Evolutionary conservation across 495 filamentous ascomycete species (phyloP), one percentile per base, ranked within the genome.

Genomic region (Geopyxis carbonaria): DNA sequence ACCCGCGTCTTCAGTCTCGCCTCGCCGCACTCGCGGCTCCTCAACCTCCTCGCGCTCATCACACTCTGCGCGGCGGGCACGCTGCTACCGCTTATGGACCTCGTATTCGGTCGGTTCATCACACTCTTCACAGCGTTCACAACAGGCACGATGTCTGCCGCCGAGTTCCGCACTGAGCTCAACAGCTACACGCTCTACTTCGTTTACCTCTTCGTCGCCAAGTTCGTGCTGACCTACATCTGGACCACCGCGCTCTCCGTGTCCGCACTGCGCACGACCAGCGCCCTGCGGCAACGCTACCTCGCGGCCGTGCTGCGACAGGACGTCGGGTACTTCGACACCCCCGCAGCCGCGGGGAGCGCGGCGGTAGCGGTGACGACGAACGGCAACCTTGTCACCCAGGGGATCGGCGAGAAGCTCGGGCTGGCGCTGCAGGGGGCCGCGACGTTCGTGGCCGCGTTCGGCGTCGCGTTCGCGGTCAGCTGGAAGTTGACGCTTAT

Each of bases 401-500:
- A 44, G 0, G 40, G 15, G 7, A 7, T 34, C 6, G 7, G 59
- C 3, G 53, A 59, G 14, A 64, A 64, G 28, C 31, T 62, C 1
- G 46, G 42, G 3, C 35, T 60, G 5, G 48, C 47, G 0, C 8
- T 64, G n/a, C 51, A 50, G 1, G 58, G 44, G 10, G 5, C 59
- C 0, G 32, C 59, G 1, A 62, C 47, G 5, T 58, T 65, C 19
- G 38, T 55, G 2, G 48, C 59, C 4, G 59, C 62, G 1, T 53
- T 61, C 20, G 40, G 62, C 2, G 56, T 65, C 38, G 55, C 39
- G 2, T 62, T 63, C 34, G 20, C 56, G 13, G 41, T 51, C 31
- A 47, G 44, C 31, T 63, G 62, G 60, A 60, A 57, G 22, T 40
- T 64, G 4, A 57, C 62, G 2, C 45, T 65, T n/a, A 54, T 65